Evolutionary conservation across 768 basidiomycete genomes (phyloP), one percentile per base, ranked within the genome.

Genomic region (Stropharia rugosoannulata): DNA sequence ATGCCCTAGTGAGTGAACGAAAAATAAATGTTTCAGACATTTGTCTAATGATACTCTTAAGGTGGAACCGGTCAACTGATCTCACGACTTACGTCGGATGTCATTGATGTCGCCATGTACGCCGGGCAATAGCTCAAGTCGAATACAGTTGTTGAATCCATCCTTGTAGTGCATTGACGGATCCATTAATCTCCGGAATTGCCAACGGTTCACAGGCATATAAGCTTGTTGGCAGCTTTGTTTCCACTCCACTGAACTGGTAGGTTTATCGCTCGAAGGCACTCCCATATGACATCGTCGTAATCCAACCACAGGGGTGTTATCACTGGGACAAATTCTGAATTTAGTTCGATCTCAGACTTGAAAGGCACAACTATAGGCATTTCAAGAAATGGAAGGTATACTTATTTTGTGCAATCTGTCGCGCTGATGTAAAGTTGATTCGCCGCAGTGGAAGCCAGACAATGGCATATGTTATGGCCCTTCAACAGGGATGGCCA

Each of bases 381-480:
- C 3, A 96, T 98, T 51, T 96, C 93, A 22, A 77, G 96, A 38
- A 74, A 82, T 45, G 96, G 95, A 62, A 96, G 91, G 91, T 85
- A 56, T 55, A 71, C 47, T 12, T 37, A 19, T n/a, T 1, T 42
- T 7, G 27, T 18, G 11, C 18, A 47, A 19, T 52, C 29, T 36
- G 25, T 16, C 39, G 39, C 22, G 11, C 36, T 12, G 2, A 27
- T 35, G 38, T 42, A 13, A 22, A 29, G 9, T 12, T 8, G 10
- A 13, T 15, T 27, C 22, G 5, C 8, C 10, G n/a, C 55, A 89
- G 91, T 62, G 94, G 94, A 19, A 90, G 89, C 60, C 90, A 95
- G 68, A 93, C 92, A 1, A 98, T 98, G 95, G 95, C 94, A 3
- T 91, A 88, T 60, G 93, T 97, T 22, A 91, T 97, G 90, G 92